Conservation (phyloP, 2,329 filamentous ascomycete species). For the Aspergillus candidus region DNA sequence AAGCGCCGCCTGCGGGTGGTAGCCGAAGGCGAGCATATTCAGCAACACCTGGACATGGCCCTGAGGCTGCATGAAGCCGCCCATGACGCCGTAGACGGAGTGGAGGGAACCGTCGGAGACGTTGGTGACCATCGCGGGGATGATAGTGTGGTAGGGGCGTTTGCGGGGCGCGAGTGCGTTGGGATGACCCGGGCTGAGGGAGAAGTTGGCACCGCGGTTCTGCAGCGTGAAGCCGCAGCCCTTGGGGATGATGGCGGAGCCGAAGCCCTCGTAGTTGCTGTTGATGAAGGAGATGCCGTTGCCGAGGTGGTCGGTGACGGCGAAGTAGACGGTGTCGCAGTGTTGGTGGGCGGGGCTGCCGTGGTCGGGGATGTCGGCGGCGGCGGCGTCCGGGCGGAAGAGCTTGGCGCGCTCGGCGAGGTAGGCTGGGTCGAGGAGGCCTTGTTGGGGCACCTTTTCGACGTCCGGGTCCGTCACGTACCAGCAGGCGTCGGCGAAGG, state of each 20-base stretch:
- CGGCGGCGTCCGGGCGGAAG: slow-evolving; percentile 51
- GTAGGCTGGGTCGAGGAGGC: slow-evolving; percentile 67
- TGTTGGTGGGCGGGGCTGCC: slow-evolving; percentile 80
- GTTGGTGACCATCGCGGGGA: slow-evolving; percentile 84
- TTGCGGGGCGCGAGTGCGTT: slow-evolving; percentile 77
- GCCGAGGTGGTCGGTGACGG: slow-evolving; percentile 70
- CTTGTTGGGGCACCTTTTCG: slow-evolving; percentile 60
- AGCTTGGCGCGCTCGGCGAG: slow-evolving; percentile 63
- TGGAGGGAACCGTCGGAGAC: slow-evolving; percentile 66
- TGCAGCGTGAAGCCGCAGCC: slow-evolving; percentile 91
- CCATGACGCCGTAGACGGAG: slow-evolving; percentile 92
- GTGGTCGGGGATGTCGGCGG: slow-evolving; percentile 53
- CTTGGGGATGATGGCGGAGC: slow-evolving; percentile 74
- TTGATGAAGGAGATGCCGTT: slow-evolving; percentile 97
- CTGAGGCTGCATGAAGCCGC: slow-evolving; percentile 97
- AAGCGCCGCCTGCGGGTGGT: slow-evolving; percentile 79
- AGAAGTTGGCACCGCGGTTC: slow-evolving; percentile 86
- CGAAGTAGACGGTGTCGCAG: slow-evolving; percentile 93
- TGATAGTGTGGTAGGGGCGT: slow-evolving; percentile 95
- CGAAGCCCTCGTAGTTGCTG: slow-evolving; percentile 82
- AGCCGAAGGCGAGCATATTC: slow-evolving; percentile 76
- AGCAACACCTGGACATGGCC: slow-evolving; percentile 90
- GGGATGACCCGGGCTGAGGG: slow-evolving; percentile 61
- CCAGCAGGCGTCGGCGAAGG: slow-evolving; percentile 86
- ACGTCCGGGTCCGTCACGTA: slow-evolving; percentile 80